These are phyloP conservation scores for Clavispora asparagi DNA, from an alignment of 805 yeast genomes.

Conservation along the genomic window DNA sequence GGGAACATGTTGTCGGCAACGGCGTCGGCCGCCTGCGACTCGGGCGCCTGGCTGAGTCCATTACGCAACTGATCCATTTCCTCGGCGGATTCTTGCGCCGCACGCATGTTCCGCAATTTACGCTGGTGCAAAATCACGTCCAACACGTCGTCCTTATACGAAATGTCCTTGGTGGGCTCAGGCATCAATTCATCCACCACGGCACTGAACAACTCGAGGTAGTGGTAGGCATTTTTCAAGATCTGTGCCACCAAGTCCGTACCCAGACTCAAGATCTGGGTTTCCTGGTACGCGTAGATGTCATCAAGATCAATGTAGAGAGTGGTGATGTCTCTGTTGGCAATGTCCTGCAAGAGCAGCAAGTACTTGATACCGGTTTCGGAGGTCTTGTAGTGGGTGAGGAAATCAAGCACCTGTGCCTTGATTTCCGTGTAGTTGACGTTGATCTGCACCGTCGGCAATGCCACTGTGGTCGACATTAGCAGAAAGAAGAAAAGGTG, in stretches of 20 bases:
- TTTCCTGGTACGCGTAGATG: constrained; percentile 61
- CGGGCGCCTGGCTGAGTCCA: constrained; percentile 19
- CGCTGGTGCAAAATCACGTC: constrained; percentile 93
- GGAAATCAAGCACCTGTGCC: constrained; percentile 56
- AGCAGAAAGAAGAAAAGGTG: not conserved
- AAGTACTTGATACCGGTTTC: constrained; percentile 51
- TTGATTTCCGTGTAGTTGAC: constrained; percentile 69
- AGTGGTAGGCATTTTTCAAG: constrained; percentile 70
- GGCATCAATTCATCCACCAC: constrained; percentile 84
- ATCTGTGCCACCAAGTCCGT: constrained; percentile 51
- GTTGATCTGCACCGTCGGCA: constrained; percentile 65
- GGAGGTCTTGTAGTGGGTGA: constrained; percentile 56
- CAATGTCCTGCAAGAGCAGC: constrained; percentile 66
- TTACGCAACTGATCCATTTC: constrained; percentile 45
- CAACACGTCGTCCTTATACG: constrained; percentile 81
- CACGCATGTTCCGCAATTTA: constrained; percentile 70
- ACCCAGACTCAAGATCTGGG: constrained; percentile 19
- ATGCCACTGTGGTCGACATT: constrained; percentile 24
- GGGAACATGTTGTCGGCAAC: constrained; percentile 58
- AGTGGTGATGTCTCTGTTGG: constrained; percentile 74
- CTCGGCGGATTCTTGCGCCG: constrained; percentile 61
- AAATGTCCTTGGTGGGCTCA: constrained; percentile 71
- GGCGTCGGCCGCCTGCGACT: constrained; percentile 9
- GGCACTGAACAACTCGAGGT: constrained; percentile 67
- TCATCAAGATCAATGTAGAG: constrained; percentile 81